Evolutionary conservation across 306 rosid genomes (phyloP).

Genomic region (Oxytropis ochrocephala): DNA sequence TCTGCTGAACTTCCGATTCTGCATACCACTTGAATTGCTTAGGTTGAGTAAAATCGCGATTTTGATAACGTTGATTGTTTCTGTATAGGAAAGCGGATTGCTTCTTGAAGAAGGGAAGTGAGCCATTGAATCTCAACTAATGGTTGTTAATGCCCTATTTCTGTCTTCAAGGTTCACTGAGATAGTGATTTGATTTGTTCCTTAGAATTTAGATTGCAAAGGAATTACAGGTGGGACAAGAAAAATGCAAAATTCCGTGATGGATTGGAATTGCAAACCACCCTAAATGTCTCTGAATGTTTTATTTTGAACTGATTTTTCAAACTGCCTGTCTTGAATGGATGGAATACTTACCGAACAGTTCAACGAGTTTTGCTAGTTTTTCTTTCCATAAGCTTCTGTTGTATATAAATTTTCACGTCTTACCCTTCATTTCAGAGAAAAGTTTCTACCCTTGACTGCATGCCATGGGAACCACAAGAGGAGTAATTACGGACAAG

Average conservation of each 20-base stretch:
- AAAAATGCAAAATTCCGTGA: not conserved
- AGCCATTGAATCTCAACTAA: not conserved
- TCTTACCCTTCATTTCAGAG: slow-evolving; percentile 4
- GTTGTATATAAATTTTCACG: not conserved
- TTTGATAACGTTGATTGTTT: no score
- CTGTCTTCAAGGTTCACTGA: not conserved
- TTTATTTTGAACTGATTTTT: not conserved
- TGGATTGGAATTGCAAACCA: not conserved
- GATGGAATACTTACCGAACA: not conserved
- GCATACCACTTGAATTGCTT: no score
- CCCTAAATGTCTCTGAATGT: not conserved
- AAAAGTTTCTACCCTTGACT: slow-evolving; percentile 5
- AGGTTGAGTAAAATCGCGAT: no score
- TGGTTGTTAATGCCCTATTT: not conserved
- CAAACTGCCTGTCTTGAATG: slow-evolving; percentile 6
- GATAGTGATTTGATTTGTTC: not conserved
- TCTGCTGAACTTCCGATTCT: no score
- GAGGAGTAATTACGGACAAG: slow-evolving; percentile 40
- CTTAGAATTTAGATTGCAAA: not conserved
- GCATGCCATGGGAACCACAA: slow-evolving; percentile 29
- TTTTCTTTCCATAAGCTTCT: slow-evolving; percentile 8
- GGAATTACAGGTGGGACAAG: not conserved
- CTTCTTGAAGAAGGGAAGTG: not conserved
- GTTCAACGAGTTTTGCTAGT: not conserved
- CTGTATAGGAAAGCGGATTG: not conserved